A percentile compares a stretch with the other conserved stretches of the same genome.
Evolutionary conservation across 2,329 filamentous ascomycete genomes (phyloP).

Genomic region (Colletotrichum godetiae): DNA sequence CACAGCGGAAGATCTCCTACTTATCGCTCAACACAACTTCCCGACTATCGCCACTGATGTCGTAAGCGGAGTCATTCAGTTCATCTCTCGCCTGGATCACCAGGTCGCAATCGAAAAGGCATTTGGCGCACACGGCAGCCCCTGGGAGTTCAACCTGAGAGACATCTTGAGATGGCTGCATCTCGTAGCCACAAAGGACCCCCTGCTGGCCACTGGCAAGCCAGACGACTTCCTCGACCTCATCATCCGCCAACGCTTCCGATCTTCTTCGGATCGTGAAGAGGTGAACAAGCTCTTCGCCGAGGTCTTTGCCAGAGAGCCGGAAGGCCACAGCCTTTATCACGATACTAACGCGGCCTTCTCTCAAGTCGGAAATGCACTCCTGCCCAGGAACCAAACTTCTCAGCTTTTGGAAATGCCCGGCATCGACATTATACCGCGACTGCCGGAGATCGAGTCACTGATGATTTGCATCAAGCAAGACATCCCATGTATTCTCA

Average conservation of each 20-base stretch:
- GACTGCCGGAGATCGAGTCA: slow-evolving; percentile 83
- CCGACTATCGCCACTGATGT: slow-evolving; percentile 69
- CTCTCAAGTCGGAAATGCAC: slow-evolving; percentile 85
- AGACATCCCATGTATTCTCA: slow-evolving; percentile 88
- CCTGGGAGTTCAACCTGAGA: slow-evolving; percentile 96
- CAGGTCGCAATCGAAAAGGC: slow-evolving; percentile 70
- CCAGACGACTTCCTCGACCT: slow-evolving; percentile 82
- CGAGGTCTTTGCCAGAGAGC: slow-evolving; percentile 67
- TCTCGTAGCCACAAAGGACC: slow-evolving; percentile 70
- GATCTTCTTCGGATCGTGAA: slow-evolving; percentile 74
- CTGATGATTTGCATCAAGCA: slow-evolving; percentile 88
- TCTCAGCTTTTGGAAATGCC: slow-evolving; percentile 64
- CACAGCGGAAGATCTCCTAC: slow-evolving; percentile 79
- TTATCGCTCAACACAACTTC: slow-evolving; percentile 85
- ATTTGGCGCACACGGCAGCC: slow-evolving; percentile 75
- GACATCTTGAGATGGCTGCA: slow-evolving; percentile 91
- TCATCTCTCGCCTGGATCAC: slow-evolving; percentile 83
- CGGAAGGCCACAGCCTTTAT: slow-evolving; percentile 72
- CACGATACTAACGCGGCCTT: slow-evolving; percentile 74
- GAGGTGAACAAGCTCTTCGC: slow-evolving; percentile 75
- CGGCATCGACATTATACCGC: slow-evolving; percentile 60
- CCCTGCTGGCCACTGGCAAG: slow-evolving; percentile 69
- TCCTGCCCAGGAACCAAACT: slow-evolving; percentile 70
- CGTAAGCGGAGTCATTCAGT: slow-evolving; percentile 77
- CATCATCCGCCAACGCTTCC: slow-evolving; percentile 89